Base-by-base conservation (phyloP, 2,329 filamentous ascomycete species). In the Geosmithia flava region DNA sequence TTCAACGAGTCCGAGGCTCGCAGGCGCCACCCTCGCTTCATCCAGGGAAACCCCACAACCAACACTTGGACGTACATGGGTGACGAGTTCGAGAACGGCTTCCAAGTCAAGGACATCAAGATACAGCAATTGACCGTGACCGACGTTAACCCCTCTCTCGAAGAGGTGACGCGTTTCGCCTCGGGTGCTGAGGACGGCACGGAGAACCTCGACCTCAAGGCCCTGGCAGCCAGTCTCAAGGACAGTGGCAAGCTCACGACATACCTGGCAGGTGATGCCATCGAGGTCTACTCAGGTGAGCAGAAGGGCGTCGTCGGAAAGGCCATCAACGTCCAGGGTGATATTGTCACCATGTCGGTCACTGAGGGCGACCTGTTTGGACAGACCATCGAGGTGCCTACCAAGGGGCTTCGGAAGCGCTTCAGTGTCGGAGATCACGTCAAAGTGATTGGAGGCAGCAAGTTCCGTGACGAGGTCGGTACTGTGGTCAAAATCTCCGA, bases 341-440 rank as follows among this genome's bases (percentile, higher is more conserved):
- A 97, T 57, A 95, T 98, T 60, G 87, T 98, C 47, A 91, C 88
- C 6, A 78, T 98, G 58, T 74, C 80, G 50, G 89, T 97, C 16
- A 84, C 80, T 1, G 85, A 94, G 58, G 93, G 93, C 44, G 83
- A 86, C 41, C 72, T 97, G 27, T 73, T 71, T 47, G 91, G 90
- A 10, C 86, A 95, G 62, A 81, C 77, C 5, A 93, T 98, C 44
- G 91, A 97, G 62, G 90, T 95, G 11, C 93, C 93, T 1, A 85
- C 89, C 53, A 94, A 93, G 66, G 87, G 87, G 43, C 74, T 98
- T 23, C 86, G 93, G 50, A 98, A 98, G 68, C 80, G 87, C 29
- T 98, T 98, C 75, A 81, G 78, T 54, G 78, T 90, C 52, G 93
- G 93, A 72, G 93, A 98, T 59, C 93, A 98, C 61, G 93, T 98